Evolutionary conservation across 2,329 filamentous ascomycete species (phyloP), one percentile per base, ranked within the genome.

Genomic region (Bipolaris gigantea): DNA sequence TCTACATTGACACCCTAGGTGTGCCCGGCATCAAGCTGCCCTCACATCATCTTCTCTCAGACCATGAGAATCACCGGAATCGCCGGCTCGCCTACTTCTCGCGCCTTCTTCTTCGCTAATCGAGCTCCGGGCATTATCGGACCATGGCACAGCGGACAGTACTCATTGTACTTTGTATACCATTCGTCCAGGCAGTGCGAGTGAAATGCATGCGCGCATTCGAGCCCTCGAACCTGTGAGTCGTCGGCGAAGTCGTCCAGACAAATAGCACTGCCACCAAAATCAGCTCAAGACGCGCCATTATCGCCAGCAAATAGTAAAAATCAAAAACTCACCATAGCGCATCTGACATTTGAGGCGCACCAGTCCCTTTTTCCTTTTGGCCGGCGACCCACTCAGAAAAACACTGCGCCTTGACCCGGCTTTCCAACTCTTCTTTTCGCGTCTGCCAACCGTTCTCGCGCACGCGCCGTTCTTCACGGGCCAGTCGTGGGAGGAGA

Each of bases 121-220:
- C 54, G 62, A 13, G 54, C 44, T 21, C 65, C 65, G 7, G 70
- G 68, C 48, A 75, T 64, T 35, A 75, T 75, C 8, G 71, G 63
- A 16, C 69, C 55, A 44, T 75, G 73, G 39, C 73, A 75, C 16
- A 75, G 63, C 38, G 73, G 73, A 53, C 73, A 75, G 51, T 64
- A 73, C 32, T 75, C 72, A 48, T 75, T 73, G 47, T 60, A 73
- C 23, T 70, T 59, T 23, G 59, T 61, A 48, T 70, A 75, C 73
- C 73, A 75, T 39, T 73, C 69, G 55, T 75, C 73, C 15, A 75
- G 57, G 27, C 73, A 75, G 6, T 61, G 55, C 39, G 71, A 63
- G 43, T 75, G 73, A 54, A 74, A 75, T 11, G 72, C 70, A 49
- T 75, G 73, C 16, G 62, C 62, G 53, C 73, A 75, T 16, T 57